Evolutionary conservation across 345 rosid species (phyloP).

Genomic region (Arabidopsis thaliana): DNA sequence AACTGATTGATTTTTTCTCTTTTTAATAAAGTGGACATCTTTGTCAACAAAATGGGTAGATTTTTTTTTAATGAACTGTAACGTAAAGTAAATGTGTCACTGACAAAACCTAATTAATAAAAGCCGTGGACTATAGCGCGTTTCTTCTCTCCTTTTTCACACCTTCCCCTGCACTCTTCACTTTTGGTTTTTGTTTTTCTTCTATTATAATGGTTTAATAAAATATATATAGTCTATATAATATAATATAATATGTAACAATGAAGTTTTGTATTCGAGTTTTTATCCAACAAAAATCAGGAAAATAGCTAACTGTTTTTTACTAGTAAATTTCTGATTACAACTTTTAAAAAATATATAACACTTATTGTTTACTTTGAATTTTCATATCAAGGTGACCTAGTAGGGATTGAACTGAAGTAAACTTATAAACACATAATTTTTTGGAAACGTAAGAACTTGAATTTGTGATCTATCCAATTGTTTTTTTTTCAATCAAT

Average conservation of each 20-base stretch:
- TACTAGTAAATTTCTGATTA: neutral
- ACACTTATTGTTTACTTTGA: neutral
- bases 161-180: conserved; percentile 26
- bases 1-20: neutral
- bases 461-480: conserved; percentile 1
- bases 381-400: neutral
- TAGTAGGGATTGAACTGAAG: neutral
- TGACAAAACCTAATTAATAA: conserved; percentile 31
- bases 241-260: no score
- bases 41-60: conserved; percentile 36
- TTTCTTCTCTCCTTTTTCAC: conserved; percentile 14
- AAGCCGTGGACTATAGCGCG: conserved; percentile 22
- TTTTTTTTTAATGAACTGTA: conserved; percentile 13
- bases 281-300: no score
- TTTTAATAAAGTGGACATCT: conserved; percentile 23
- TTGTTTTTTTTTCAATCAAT: conserved; percentile 9
- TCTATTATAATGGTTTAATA: no score
- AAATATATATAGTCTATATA: no score
- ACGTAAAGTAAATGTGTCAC: conserved; percentile 40
- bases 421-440: neutral
- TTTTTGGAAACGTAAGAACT: conserved; percentile 9
- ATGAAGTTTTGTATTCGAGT: no score
- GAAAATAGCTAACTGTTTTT: no score
- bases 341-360: neutral
- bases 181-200: neutral